Evolutionary conservation across 2,329 filamentous ascomycete genomes (phyloP).

Genomic region (Biscogniauxia mediterranea): DNA sequence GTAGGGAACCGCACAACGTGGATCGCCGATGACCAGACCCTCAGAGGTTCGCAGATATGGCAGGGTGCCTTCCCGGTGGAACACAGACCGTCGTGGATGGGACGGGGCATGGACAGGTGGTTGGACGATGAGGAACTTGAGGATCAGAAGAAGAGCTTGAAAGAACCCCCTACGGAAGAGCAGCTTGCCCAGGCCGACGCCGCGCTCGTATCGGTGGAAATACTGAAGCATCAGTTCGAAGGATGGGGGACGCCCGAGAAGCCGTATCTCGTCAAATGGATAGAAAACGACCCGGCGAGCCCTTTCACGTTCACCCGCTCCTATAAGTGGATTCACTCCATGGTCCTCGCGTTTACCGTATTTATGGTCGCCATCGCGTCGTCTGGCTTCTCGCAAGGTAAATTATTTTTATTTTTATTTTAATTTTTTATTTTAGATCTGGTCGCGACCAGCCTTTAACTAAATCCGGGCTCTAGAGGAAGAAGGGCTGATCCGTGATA

Average conservation of each 20-base stretch:
- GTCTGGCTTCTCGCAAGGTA: constrained; percentile 34
- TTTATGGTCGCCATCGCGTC: constrained; percentile 43
- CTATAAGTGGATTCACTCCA: constrained; percentile 40
- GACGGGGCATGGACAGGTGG: constrained; percentile 13
- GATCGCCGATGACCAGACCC: constrained; percentile 9
- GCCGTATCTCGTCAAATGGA: constrained; percentile 45
- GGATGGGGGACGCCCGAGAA: constrained; percentile 43
- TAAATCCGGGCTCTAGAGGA: constrained; percentile 10
- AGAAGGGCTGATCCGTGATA: background rate
- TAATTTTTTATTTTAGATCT: no score
- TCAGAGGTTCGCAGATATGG: constrained; percentile 15
- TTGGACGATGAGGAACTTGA: constrained; percentile 16
- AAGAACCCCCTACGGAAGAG: constrained; percentile 13
- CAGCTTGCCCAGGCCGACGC: constrained; percentile 16
- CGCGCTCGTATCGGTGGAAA: constrained; percentile 18
- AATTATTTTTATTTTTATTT: no score
- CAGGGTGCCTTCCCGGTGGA: constrained; percentile 21
- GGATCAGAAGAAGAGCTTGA: constrained; percentile 12
- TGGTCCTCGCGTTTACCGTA: constrained; percentile 40
- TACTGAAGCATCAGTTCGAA: constrained; percentile 38
- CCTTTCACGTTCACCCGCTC: constrained; percentile 37
- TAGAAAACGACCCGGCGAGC: constrained; percentile 45
- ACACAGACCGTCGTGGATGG: constrained; percentile 15
- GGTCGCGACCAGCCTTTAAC: background rate
- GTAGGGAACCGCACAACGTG: constrained; percentile 11